A percentile compares a stretch with the other conserved stretches of the same genome.
phyloP scores from a whole-genome alignment of 2,329 filamentous ascomycete species.

The Didymella arachidicola region DNA sequence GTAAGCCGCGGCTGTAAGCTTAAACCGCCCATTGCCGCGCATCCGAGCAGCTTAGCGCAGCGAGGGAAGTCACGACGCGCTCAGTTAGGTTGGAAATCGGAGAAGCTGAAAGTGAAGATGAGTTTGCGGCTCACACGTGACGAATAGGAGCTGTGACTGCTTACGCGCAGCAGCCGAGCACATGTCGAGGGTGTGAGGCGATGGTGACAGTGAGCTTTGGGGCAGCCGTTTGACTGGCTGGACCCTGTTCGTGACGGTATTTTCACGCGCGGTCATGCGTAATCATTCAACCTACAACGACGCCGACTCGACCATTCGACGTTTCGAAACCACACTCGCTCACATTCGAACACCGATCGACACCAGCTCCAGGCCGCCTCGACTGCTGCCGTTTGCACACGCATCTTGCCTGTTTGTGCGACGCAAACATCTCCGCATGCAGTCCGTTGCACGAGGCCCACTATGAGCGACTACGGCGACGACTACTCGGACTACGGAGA shows the following conservation, averaged over 20 bases:
- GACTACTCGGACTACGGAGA: slow-evolving; percentile 50
- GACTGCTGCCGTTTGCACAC: slow-evolving; percentile 13
- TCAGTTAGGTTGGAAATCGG: slow-evolving; percentile 5
- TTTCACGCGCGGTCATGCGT: slow-evolving; percentile 15
- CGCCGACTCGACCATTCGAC: slow-evolving; percentile 5
- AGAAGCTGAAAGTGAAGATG: neutral
- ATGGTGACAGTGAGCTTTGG: neutral
- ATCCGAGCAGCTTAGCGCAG: slow-evolving; percentile 19
- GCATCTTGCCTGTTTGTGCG: slow-evolving; percentile 13
- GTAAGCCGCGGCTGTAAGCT: slow-evolving; percentile 34
- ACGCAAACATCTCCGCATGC: slow-evolving; percentile 18
- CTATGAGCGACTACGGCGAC: slow-evolving; percentile 55
- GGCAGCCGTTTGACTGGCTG: slow-evolving; percentile 1
- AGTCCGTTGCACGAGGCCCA: slow-evolving; percentile 22
- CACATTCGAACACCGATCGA: neutral
- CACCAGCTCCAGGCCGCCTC: neutral
- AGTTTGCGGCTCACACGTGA: neutral
- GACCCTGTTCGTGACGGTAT: slow-evolving; percentile 15
- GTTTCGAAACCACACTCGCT: neutral
- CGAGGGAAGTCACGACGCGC: slow-evolving; percentile 14
- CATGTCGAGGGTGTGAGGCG: slow-evolving; percentile 1
- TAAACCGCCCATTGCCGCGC: slow-evolving; percentile 38
- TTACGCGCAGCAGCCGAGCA: slow-evolving; percentile 1
- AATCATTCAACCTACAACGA: slow-evolving; percentile 8
- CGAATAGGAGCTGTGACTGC: slow-evolving; percentile 3